Evolutionary conservation across 2,329 filamentous ascomycete genomes (phyloP), one percentile per base, ranked within the genome.

Genomic region (Pseudogymnoascus sp.): DNA sequence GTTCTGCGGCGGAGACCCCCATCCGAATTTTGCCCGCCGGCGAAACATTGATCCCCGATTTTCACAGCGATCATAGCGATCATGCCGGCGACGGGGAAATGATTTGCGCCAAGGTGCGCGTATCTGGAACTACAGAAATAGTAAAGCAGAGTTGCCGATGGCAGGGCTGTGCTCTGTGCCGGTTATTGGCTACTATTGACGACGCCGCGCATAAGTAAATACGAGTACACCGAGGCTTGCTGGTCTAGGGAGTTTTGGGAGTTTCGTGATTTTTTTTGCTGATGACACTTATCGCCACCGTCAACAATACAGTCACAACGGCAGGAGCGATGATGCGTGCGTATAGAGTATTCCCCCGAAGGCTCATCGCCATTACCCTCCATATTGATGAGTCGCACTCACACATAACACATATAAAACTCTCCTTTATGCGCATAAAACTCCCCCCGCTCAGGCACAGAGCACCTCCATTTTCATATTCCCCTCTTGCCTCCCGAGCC

Each of bases 31-130:
- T 52, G 15, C 9, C 2, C n/a, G 45, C 5, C 45, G 45, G 45
- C n/a, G 10, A 30, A 52, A 52, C 15, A 10, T 52, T 52, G 45
- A 30, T 52, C 45, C 41, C 9, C n/a, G 45, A 52, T 52, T 52
- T 19, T 52, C 26, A 19, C 45, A 33, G 45, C 45, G 45, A 52
- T 33, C 45, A 52, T 19, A 33, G 45, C 45, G 45, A 52, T 33
- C 45, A 52, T 19, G 26, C 2, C n/a, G 9, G 9, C 1, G 9
- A 52, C 9, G 9, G 21, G 9, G 23, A 13, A 52, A 15, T 30
- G 45, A 52, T 52, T 30, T 52, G 45, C 45, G 45, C 45, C 45
- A 52, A 30, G 26, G 45, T 52, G 15, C 45, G 45, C 45, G 45
- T 52, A 52, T 52, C 45, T 52, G 45, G 45, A 30, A 30, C 45